Evolutionary conservation across 768 basidiomycete species (phyloP).

Genomic region (Termitomyces sp.): DNA sequence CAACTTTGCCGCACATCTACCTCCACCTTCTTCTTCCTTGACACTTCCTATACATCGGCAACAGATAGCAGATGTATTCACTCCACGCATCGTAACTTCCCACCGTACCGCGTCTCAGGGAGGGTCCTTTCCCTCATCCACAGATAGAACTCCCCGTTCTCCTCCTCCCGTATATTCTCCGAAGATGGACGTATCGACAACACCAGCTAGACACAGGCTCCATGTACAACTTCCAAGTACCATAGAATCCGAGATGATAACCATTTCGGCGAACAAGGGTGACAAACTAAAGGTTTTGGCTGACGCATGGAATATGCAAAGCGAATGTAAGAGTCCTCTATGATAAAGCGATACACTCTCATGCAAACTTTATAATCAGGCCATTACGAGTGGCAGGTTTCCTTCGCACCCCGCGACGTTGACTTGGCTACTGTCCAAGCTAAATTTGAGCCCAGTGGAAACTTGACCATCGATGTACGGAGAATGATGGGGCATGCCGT

Average conservation of each 20-base stretch:
- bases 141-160: constrained; percentile 24
- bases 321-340: constrained; percentile 42
- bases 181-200: constrained; percentile 39
- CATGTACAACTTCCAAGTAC: constrained; percentile 42
- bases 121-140: constrained; percentile 17
- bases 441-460: constrained; percentile 39
- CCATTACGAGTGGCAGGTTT: constrained; percentile 60
- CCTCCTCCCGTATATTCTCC: constrained; percentile 29
- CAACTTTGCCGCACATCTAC: constrained; percentile 24
- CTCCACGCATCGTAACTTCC: constrained; percentile 14
- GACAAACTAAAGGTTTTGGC: constrained; percentile 53
- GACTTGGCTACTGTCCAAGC: constrained; percentile 51
- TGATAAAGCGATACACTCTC: neutral
- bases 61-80: constrained; percentile 10
- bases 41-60: constrained; percentile 17
- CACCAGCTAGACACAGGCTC: constrained; percentile 36
- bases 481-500: constrained; percentile 14
- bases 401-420: constrained; percentile 48
- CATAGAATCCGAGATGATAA: constrained; percentile 58
- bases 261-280: constrained; percentile 54
- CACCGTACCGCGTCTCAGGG: constrained; percentile 9
- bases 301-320: constrained; percentile 59
- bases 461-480: constrained; percentile 42
- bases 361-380: constrained; percentile 26
- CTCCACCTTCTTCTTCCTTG: constrained; percentile 22